Percentiles rank a stretch among this genome's conserved stretches.
phyloP scores from a whole-genome alignment of 2,329 filamentous ascomycete species.

The Graphium sp. region DNA sequence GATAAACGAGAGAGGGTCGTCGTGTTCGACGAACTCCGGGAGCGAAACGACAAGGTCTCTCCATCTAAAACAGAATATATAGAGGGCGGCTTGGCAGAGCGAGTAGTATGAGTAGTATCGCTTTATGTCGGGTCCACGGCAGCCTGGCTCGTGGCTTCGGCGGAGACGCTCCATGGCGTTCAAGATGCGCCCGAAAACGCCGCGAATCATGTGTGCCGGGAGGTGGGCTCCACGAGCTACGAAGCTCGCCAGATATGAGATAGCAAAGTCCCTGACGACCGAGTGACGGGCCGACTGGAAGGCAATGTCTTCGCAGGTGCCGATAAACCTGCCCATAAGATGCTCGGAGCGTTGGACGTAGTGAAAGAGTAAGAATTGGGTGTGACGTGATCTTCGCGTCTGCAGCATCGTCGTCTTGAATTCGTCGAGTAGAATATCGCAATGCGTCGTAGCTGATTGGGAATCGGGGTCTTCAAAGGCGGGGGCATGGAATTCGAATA shows the following conservation, averaged over 20 bases:
- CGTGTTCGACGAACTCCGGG: conserved; percentile 42
- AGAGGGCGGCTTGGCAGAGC: conserved; percentile 74
- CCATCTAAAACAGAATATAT: conserved; percentile 98
- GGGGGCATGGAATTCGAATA: conserved; percentile 70
- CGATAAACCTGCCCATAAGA: conserved; percentile 54
- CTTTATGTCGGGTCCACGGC: conserved; percentile 70
- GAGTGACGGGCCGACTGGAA: conserved; percentile 49
- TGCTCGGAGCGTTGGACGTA: conserved; percentile 70
- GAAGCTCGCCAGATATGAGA: conserved; percentile 87
- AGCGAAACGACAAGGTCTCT: conserved; percentile 61
- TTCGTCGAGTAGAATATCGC: conserved; percentile 67
- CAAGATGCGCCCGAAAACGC: conserved; percentile 66
- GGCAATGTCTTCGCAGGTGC: conserved; percentile 13
- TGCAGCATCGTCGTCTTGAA: conserved; percentile 81
- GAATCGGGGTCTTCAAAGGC: conserved; percentile 53
- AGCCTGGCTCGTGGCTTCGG: conserved; percentile 52
- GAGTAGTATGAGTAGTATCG: conserved; percentile 77
- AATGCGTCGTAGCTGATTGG: conserved; percentile 51
- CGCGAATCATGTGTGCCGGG: conserved; percentile 56
- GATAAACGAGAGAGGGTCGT: conserved; percentile 41
- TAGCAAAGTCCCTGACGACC: conserved; percentile 66
- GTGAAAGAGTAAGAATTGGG: conserved; percentile 91
- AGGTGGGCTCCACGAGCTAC: conserved; percentile 80
- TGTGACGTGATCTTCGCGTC: conserved; percentile 80
- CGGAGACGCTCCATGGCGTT: conserved; percentile 63